Conservation (phyloP, 2,329 filamentous ascomycete genomes). For the Pyrenochaeta sp. region DNA sequence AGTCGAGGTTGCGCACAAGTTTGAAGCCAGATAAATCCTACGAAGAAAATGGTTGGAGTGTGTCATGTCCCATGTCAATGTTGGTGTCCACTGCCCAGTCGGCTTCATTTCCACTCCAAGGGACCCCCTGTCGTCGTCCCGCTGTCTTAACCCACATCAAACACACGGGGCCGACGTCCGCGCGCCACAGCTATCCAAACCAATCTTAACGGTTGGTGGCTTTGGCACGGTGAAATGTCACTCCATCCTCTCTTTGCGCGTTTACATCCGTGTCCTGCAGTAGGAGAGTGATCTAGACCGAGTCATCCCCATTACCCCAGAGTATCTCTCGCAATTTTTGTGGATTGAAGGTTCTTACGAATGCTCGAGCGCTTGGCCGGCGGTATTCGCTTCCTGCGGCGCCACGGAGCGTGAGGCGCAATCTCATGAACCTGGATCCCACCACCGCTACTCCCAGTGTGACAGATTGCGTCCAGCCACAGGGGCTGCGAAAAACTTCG, state of each 20-base stretch:
- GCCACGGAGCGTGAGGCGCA: constrained; percentile 5
- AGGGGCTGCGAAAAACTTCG: constrained; percentile 9
- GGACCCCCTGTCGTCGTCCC: constrained; percentile 9
- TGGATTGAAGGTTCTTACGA: background rate
- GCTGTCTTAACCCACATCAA: constrained; percentile 6
- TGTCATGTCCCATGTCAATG: background rate
- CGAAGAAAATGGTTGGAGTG: background rate
- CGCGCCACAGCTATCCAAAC: constrained; percentile 11
- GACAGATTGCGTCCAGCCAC: constrained; percentile 9
- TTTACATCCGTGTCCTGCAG: constrained; percentile 7
- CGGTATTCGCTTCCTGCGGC: constrained; percentile 10
- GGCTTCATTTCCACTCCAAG: constrained; percentile 21
- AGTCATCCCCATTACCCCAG: background rate
- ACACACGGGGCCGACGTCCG: constrained; percentile 8
- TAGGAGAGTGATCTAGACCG: constrained; percentile 7
- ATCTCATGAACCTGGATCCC: constrained; percentile 2
- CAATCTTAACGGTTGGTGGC: constrained; percentile 20
- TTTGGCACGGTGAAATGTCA: constrained; percentile 16
- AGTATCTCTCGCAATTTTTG: background rate
- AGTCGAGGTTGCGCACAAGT: background rate
- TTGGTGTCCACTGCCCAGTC: constrained; percentile 1
- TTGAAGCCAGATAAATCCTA: background rate
- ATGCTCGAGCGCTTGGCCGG: background rate
- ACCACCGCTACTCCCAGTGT: constrained; percentile 1
- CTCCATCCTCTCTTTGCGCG: background rate